Base-by-base conservation (phyloP, 2,329 filamentous ascomycete species). In the Claviceps pazoutovae region DNA sequence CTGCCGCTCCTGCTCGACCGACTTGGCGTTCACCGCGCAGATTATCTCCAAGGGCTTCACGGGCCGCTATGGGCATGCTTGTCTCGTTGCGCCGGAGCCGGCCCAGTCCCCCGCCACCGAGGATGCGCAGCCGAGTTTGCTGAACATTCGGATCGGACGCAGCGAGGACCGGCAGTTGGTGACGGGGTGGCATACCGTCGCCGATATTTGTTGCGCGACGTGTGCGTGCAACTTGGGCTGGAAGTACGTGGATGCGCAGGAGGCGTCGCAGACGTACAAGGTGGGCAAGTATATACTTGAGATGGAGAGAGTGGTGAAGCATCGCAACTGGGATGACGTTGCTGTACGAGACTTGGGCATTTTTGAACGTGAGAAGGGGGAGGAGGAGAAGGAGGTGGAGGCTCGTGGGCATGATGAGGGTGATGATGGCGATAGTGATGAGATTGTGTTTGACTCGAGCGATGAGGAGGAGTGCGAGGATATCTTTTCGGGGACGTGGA, bases 241-340 rank as follows among this genome's bases (percentile, higher is more conserved):
- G 82, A 84, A 84, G 64, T 85, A 85, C 59, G 71, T 84, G 44
- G 77, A 82, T 61, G 80, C 81, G 1, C 73, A 72, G 54, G 77
- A 83, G 57, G 60, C 68, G 51, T 66, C 70, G 46, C 82, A 84
- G 62, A 74, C 72, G 61, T 85, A 85, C 70, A 85, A 85, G 65
- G 71, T 84, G 48, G 80, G 80, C 57, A 84, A 84, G 63, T 84
- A 78, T 61, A 84, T 84, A 34, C 63, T 85, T 41, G 82, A 85
- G 67, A 78, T 75, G 41, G 74, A 76, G 61, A 68, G 78, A 50
- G 75, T 82, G 16, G 70, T 76, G 23, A 68, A 72, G 13, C 69
- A 71, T 46, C 70, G 72, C 37, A 68, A 64, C 51, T 84, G 79
- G 80, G 79, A 66, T 51, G 64, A 68, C 47, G 49, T 62, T 8